phyloP scores from a whole-genome alignment of 2,329 filamentous ascomycete species.

The Teratosphaeria pseudoeucalypti region DNA sequence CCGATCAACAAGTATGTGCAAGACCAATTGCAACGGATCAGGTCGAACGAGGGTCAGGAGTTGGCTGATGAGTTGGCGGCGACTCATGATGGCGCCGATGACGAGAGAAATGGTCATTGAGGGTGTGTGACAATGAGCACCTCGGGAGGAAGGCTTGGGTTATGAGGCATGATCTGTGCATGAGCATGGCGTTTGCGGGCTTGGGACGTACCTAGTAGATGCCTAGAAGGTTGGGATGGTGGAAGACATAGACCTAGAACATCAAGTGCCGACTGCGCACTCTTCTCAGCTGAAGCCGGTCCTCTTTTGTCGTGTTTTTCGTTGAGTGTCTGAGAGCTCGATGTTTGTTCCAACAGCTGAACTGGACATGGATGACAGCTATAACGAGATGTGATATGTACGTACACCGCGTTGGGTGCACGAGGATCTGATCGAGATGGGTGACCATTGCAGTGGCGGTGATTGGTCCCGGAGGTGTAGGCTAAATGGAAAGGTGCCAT shows the following conservation, averaged over 20 bases:
- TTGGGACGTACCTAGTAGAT: neutral
- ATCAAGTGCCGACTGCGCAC: neutral
- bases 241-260: neutral
- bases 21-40: slow-evolving; percentile 67
- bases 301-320: too few species aligned
- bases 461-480: too few species aligned
- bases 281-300: neutral
- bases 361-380: too few species aligned
- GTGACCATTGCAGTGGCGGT: too few species aligned
- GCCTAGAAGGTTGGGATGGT: neutral
- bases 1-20: slow-evolving; percentile 74
- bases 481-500: too few species aligned
- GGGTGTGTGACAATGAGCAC: neutral
- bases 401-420: too few species aligned
- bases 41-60: slow-evolving; percentile 44
- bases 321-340: too few species aligned
- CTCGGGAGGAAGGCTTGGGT: neutral
- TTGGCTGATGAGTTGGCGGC: slow-evolving; percentile 55
- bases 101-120: slow-evolving; percentile 2
- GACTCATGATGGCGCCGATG: slow-evolving; percentile 26
- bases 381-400: too few species aligned
- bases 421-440: too few species aligned
- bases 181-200: neutral
- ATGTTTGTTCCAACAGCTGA: too few species aligned
- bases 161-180: neutral